A percentile compares a stretch with the other conserved stretches of the same genome.
phyloP scores from a whole-genome alignment of 2,329 filamentous ascomycete species.

The Trichoderma guizhouense region DNA sequence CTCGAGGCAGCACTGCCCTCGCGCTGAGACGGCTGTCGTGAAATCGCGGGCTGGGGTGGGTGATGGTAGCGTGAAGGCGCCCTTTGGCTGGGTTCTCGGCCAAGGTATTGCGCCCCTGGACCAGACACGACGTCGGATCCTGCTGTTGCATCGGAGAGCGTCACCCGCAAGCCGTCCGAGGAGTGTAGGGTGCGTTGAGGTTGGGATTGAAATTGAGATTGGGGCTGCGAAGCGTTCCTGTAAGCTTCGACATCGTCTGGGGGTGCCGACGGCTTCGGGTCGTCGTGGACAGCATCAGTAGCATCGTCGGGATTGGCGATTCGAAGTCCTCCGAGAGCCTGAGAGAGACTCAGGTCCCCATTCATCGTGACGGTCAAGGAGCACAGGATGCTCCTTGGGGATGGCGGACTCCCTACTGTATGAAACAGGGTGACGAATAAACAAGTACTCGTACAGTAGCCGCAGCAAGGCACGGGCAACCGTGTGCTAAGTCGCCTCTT shows the following conservation, averaged over 20 bases:
- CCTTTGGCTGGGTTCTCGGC: constrained; percentile 66
- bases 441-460: constrained; percentile 3
- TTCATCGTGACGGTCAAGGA: constrained; percentile 61
- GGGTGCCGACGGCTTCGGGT: constrained; percentile 19
- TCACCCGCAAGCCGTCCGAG: constrained; percentile 9
- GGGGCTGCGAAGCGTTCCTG: constrained; percentile 22
- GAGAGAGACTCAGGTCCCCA: constrained; percentile 87
- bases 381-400: constrained; percentile 17
- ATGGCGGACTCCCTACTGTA: constrained; percentile 17
- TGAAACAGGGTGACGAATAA: constrained; percentile 19
- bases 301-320: constrained; percentile 94
- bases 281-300: constrained; percentile 34
- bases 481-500: constrained; percentile 9
- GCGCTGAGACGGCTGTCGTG: constrained; percentile 72
- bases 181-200: constrained; percentile 19
- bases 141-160: constrained; percentile 22
- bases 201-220: background rate
- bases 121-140: constrained; percentile 43
- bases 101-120: constrained; percentile 39
- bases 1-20: constrained; percentile 48
- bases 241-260: constrained; percentile 20
- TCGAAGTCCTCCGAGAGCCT: constrained; percentile 87
- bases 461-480: constrained; percentile 7
- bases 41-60: constrained; percentile 47
- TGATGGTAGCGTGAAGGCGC: background rate